Percentiles rank a stretch among this genome's conserved stretches.
Evolutionary conservation across 2,329 filamentous ascomycete species (phyloP).

Genomic region (Colletotrichum abscissum): DNA sequence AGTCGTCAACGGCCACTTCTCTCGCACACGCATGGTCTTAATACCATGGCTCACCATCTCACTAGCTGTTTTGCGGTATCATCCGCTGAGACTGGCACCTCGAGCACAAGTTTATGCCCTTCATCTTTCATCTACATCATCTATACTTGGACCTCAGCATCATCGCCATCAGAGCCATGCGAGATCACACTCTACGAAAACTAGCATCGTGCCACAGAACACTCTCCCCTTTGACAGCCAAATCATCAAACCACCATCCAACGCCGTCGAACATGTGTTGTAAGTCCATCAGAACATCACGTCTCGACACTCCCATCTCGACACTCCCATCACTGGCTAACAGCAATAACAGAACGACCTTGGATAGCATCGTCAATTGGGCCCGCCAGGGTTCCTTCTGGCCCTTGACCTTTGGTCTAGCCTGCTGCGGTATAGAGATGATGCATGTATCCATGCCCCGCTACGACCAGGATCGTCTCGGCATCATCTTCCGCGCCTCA

Average conservation of each 20-base stretch:
- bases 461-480: conserved; percentile 72
- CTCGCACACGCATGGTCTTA: not conserved
- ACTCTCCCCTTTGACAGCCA: not conserved
- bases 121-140: not conserved
- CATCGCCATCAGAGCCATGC: not conserved
- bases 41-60: not conserved
- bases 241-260: conserved; percentile 1
- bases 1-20: not conserved
- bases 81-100: not conserved
- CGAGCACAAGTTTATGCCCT: not conserved
- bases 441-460: conserved; percentile 72
- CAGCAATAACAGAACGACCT: conserved; percentile 55
- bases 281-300: conserved; percentile 5
- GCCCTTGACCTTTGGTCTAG: conserved; percentile 71
- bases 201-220: not conserved
- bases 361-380: conserved; percentile 68
- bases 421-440: conserved; percentile 73
- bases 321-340: not conserved
- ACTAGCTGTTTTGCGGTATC: not conserved
- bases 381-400: conserved; percentile 68
- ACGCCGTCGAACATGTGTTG: conserved; percentile 37
- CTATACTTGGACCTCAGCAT: not conserved
- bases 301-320: not conserved
- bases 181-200: not conserved
- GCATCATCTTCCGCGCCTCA: conserved; percentile 75